Conservation (phyloP, 192 early-diverging fungal species). For the Cladochytrium replicatum region DNA sequence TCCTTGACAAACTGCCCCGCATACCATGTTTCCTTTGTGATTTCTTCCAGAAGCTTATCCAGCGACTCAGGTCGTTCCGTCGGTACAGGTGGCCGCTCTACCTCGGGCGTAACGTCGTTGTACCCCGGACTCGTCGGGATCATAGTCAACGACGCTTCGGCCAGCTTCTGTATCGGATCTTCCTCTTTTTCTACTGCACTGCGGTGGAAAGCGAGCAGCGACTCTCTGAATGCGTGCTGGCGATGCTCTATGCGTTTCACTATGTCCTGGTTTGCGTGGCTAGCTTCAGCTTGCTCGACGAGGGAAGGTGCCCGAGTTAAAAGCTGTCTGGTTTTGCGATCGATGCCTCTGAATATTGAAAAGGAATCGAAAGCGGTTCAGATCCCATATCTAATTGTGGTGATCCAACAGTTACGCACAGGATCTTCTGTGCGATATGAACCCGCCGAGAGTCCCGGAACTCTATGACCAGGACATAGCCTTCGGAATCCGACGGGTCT, state of each 20-base stretch:
- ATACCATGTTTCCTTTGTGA: constrained; percentile 29
- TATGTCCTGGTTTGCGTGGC: constrained; percentile 6
- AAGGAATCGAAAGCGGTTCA: not conserved
- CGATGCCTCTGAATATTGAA: constrained; percentile 7
- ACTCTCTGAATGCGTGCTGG: too few species aligned
- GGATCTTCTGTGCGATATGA: constrained; percentile 3
- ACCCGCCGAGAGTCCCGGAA: constrained; percentile 16
- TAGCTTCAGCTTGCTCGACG: constrained; percentile 7
- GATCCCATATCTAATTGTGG: not conserved
- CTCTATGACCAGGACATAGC: constrained; percentile 17
- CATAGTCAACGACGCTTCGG: too few species aligned
- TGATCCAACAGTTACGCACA: not conserved
- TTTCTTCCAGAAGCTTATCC: too few species aligned
- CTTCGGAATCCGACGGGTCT: constrained; percentile 5
- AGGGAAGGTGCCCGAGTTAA: constrained; percentile 6
- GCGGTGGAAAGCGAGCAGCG: too few species aligned
- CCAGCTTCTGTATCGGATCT: too few species aligned
- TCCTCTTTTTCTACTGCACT: too few species aligned
- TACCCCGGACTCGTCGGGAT: too few species aligned
- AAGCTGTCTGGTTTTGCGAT: constrained; percentile 10
- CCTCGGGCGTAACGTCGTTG: too few species aligned
- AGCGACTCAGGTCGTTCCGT: too few species aligned
- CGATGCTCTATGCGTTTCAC: too few species aligned
- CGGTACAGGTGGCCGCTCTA: too few species aligned
- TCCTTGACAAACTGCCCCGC: constrained; percentile 23